Evolutionary conservation across 2,329 filamentous ascomycete species (phyloP).

Genomic region (Clarireedia hainanense): DNA sequence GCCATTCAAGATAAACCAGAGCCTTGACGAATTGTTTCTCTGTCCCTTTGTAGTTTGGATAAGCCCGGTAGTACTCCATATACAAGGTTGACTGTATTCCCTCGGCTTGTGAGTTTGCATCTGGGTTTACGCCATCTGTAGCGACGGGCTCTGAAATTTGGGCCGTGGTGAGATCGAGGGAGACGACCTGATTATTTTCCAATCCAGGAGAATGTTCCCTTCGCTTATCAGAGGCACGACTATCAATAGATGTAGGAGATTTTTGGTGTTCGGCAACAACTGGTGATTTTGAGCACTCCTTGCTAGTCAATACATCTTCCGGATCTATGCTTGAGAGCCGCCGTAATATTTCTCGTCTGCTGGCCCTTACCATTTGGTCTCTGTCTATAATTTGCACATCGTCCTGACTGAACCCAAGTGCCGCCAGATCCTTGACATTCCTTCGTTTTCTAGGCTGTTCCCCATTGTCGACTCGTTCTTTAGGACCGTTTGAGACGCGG

Average conservation of each 20-base stretch:
- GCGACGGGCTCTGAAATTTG: background rate
- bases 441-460: background rate
- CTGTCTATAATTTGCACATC: background rate
- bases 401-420: constrained; percentile 5
- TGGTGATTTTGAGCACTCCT: background rate
- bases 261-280: too few species aligned
- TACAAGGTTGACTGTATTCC: constrained; percentile 18
- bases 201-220: too few species aligned
- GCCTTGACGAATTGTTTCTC: constrained; percentile 37
- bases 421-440: background rate
- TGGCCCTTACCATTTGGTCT: constrained; percentile 3
- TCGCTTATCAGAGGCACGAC: too few species aligned
- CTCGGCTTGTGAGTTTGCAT: background rate
- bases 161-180: background rate
- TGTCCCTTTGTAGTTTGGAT: constrained; percentile 37
- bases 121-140: background rate
- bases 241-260: too few species aligned
- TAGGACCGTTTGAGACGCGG: too few species aligned
- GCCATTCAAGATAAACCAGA: constrained; percentile 36
- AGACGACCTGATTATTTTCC: too few species aligned
- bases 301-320: background rate
- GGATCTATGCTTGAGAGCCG: too few species aligned
- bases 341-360: background rate
- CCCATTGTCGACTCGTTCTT: too few species aligned
- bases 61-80: constrained; percentile 34